Evolutionary conservation across 192 early-diverging fungal species (phyloP).

Genomic region (Powellomyces hirtus): DNA sequence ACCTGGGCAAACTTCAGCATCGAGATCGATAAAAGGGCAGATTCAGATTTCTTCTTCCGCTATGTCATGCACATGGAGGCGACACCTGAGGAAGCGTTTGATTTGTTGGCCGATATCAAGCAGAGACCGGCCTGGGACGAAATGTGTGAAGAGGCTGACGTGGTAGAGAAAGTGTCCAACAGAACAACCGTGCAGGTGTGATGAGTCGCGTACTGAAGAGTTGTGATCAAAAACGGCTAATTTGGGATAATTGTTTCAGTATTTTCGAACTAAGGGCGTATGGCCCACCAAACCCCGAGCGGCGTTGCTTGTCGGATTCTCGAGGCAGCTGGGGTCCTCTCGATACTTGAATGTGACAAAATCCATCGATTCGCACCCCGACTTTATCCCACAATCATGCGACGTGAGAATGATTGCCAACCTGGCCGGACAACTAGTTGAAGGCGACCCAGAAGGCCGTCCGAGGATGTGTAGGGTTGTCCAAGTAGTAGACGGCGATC

Average conservation of each 20-base stretch:
- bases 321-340: constrained; percentile 4
- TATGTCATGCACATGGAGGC: constrained; percentile 39
- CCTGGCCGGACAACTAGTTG: constrained; percentile 43
- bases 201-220: too few relatives aligned
- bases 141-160: constrained; percentile 31
- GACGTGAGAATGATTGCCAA: constrained; percentile 40
- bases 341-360: constrained; percentile 42
- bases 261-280: constrained; percentile 45
- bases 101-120: constrained; percentile 35
- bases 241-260: too few relatives aligned
- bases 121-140: constrained; percentile 42
- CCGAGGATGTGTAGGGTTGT: constrained; percentile 31
- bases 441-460: constrained; percentile 27
- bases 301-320: constrained; percentile 37
- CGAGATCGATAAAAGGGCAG: constrained; percentile 29
- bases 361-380: constrained; percentile 36
- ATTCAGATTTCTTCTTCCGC: constrained; percentile 37
- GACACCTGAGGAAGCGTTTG: constrained; percentile 44
- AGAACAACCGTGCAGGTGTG: constrained; percentile 29
- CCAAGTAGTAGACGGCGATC: constrained; percentile 47
- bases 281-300: constrained; percentile 42
- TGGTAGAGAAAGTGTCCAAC: constrained; percentile 24
- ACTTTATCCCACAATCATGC: constrained; percentile 7
- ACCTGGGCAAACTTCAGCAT: constrained; percentile 17
- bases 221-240: too few relatives aligned